Percentiles rank a stretch among this genome's conserved stretches.
Conservation (phyloP, 148 eudicot species). For the Vaccinium corymbosum region DNA sequence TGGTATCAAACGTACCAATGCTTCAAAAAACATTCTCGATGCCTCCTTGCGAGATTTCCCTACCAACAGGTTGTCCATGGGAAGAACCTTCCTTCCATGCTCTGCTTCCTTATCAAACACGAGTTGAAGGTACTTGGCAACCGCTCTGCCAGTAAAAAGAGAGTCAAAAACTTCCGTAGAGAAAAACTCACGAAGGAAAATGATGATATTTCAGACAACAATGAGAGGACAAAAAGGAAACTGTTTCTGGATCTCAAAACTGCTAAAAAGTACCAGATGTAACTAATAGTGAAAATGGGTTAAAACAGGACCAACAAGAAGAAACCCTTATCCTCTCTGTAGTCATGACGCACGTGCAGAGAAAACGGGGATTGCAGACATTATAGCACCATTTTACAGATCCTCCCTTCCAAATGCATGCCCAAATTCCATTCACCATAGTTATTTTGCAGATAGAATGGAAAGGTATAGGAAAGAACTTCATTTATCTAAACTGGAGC, state of each 20-base stretch:
- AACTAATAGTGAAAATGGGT: background rate
- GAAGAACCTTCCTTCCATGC: slow-evolving; percentile 49
- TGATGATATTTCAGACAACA: background rate
- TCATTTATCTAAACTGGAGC: background rate
- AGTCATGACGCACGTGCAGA: slow-evolving; percentile 1
- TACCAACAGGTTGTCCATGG: slow-evolving; percentile 63
- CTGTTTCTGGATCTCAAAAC: background rate
- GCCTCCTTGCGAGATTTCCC: slow-evolving; percentile 98
- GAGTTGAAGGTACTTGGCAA: slow-evolving; percentile 87
- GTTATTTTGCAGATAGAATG: background rate
- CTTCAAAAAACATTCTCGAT: slow-evolving; percentile 96
- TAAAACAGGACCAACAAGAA: background rate
- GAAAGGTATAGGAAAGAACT: background rate
- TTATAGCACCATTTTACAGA: background rate
- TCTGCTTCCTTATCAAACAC: slow-evolving; percentile 73
- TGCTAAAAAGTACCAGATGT: background rate
- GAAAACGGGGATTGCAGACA: background rate
- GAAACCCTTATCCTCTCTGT: slow-evolving; percentile 9
- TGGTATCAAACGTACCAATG: slow-evolving; percentile 59
- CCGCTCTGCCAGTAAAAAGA: slow-evolving; percentile 54
- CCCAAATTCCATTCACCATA: background rate
- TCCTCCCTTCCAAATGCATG: background rate
- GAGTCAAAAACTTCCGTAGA: slow-evolving; percentile 1
- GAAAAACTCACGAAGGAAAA: background rate
- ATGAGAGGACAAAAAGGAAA: background rate